Base-by-base conservation (phyloP, 371 early-diverging fungal genomes). In the Catenaria anguillulae region DNA sequence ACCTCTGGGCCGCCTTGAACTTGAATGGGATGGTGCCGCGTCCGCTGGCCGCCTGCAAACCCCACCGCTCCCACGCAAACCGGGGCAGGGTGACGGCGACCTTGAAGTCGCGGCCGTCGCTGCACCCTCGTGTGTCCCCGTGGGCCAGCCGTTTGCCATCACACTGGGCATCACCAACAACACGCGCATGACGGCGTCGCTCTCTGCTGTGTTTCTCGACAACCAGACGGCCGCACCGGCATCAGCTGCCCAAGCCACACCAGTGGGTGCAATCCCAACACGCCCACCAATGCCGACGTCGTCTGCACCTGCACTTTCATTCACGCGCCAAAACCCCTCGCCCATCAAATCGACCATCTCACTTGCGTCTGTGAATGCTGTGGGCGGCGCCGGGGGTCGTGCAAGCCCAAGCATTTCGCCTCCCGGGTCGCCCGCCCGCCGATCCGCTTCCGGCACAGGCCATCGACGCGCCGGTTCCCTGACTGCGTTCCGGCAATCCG, bases 1-100 rank as follows among this genome's bases (percentile, higher is more conserved):
- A 13, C 21, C 52, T 1, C 66, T 78, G 12, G 78, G 80, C 23
- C 75, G 74, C 60, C 72, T 79, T 31, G 78, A 79, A 56, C 75
- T 79, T 54, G 61, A 65, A 43, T 79, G 80, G 80, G 63, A 72
- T 15, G 74, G 52, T 19, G 45, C 45, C 17, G 29, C 12, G 1
- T 26, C 15, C 21, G 15, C 29, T 2, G 52, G 71, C 37, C 70
- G 75, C 0, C 66, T 80, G 37, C 78, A 80, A 64, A 80, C 80
- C 8, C 70, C 74, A 17, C 75, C 75, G 58, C 73, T 79, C 5
- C 60, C 68, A 6, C 72, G 77, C 36, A 79, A 77, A 63, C 4
- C 52, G 26, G 48, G n/a, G 4, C n/a, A 24, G 24, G 29, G 12
- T 15, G 52, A 26, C 52, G 52, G 29, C 29, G 52, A 50, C 29